phyloP scores from a whole-genome alignment of 2,329 filamentous ascomycete genomes.

The Incumbomyces delicatus region DNA sequence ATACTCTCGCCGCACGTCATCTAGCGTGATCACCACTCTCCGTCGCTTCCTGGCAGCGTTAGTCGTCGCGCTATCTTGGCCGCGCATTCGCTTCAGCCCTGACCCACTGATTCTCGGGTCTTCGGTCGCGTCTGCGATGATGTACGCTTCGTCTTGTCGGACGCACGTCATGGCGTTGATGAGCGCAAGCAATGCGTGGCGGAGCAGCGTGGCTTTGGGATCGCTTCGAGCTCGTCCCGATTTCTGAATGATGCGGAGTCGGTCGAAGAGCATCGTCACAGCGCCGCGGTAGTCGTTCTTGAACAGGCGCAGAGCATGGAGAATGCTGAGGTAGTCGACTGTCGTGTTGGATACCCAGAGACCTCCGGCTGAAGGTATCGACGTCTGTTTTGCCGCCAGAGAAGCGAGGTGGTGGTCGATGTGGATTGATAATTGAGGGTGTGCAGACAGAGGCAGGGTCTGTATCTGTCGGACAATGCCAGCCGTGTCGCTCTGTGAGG shows the following conservation, averaged over 20 bases:
- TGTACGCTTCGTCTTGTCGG: conserved; percentile 70
- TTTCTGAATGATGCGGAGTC: conserved; percentile 26
- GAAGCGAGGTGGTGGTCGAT: conserved; percentile 70
- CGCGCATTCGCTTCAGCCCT: conserved; percentile 6
- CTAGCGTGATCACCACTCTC: conserved; percentile 72
- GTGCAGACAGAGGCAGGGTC: conserved; percentile 56
- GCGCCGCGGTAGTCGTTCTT: conserved; percentile 78
- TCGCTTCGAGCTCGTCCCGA: conserved; percentile 24
- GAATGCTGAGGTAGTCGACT: conserved; percentile 73
- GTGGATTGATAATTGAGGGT: conserved; percentile 60
- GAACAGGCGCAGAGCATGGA: conserved; percentile 83
- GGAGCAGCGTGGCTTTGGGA: conserved; percentile 44
- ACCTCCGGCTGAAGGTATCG: conserved; percentile 1
- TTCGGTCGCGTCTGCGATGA: conserved; percentile 36
- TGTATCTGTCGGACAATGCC: conserved; percentile 56
- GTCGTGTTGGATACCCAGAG: conserved; percentile 24
- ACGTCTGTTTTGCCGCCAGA: conserved; percentile 56
- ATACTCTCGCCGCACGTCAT: conserved; percentile 79
- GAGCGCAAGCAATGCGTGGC: conserved; percentile 71
- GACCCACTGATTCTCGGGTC: conserved; percentile 7
- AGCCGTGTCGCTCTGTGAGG: conserved; percentile 20
- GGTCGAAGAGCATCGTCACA: conserved; percentile 36
- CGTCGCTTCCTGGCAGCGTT: conserved; percentile 23
- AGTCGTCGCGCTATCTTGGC: conserved; percentile 12
- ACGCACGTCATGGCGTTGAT: conserved; percentile 91